phyloP scores from a whole-genome alignment of 345 rosid species.

The Dimocarpus longan region DNA sequence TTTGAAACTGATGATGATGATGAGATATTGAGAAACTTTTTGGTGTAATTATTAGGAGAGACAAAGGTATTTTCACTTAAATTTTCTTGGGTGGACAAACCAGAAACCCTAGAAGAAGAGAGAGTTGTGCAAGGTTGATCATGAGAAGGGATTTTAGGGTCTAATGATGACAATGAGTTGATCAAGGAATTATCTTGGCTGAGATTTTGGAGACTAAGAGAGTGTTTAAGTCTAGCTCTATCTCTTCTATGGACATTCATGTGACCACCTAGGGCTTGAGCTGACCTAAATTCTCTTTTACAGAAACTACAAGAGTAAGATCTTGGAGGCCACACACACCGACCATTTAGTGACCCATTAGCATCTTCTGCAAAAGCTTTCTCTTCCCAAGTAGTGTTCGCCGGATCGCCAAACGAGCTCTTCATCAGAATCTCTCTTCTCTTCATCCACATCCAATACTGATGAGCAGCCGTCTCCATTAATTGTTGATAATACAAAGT shows the following conservation, averaged over 20 bases:
- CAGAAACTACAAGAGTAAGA: constrained; percentile 67
- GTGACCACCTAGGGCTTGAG: constrained; percentile 84
- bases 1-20: constrained; percentile 14
- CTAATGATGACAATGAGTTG: background rate
- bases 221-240: constrained; percentile 63
- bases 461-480: constrained; percentile 43
- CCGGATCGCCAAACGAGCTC: constrained; percentile 19
- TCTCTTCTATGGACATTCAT: constrained; percentile 79
- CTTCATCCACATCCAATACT: constrained; percentile 46
- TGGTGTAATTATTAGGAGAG: constrained; percentile 11
- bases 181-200: background rate
- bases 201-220: constrained; percentile 20
- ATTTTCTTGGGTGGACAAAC: constrained; percentile 25
- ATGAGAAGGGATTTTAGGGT: constrained; percentile 19
- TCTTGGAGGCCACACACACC: constrained; percentile 70
- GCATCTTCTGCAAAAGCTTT: constrained; percentile 63
- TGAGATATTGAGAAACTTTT: background rate
- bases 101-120: constrained; percentile 40
- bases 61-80: constrained; percentile 10
- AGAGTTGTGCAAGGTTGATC: constrained; percentile 4
- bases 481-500: background rate
- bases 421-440: constrained; percentile 17
- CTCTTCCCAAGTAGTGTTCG: constrained; percentile 52
- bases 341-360: constrained; percentile 41
- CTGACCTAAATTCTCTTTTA: constrained; percentile 66